Percentiles rank a stretch among this genome's conserved stretches.
Conservation (phyloP, 495 filamentous ascomycete genomes). For the Aspergillus nanangensis region DNA sequence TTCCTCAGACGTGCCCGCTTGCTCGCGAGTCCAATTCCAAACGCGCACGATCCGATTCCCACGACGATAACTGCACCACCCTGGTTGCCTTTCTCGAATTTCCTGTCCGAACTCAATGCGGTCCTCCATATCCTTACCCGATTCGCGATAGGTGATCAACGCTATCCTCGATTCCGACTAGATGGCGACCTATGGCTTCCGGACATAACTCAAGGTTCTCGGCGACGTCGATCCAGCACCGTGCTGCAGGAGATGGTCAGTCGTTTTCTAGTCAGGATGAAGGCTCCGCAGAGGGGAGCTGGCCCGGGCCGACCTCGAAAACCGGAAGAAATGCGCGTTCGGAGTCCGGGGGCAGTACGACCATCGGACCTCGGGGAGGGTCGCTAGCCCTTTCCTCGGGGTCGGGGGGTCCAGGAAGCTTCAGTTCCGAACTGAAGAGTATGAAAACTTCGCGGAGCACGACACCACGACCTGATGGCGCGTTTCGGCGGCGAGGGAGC, state of each 20-base stretch:
- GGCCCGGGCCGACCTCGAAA: conserved; percentile 41
- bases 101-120: conserved; percentile 30
- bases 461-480: conserved; percentile 64
- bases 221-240: conserved; percentile 68
- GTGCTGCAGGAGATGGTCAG: conserved; percentile 50
- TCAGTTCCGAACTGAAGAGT: conserved; percentile 84
- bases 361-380: conserved; percentile 53
- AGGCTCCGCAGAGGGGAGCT: conserved; percentile 40
- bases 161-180: conserved; percentile 32
- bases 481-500: conserved; percentile 49
- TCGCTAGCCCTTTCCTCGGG: conserved; percentile 61
- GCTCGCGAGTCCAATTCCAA: conserved; percentile 5
- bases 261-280: conserved; percentile 53
- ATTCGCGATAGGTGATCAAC: conserved; percentile 37
- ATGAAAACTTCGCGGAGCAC: conserved; percentile 61
- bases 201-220: conserved; percentile 50
- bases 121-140: conserved; percentile 18
- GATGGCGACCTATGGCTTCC: conserved; percentile 49
- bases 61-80: neutral
- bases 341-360: conserved; percentile 56
- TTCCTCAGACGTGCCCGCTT: conserved; percentile 8
- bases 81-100: conserved; percentile 1
- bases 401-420: conserved; percentile 75
- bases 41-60: conserved; percentile 1
- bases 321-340: conserved; percentile 44